Evolutionary conservation across 129 eudicot genomes (phyloP).

Genomic region (Logfia minima): DNA sequence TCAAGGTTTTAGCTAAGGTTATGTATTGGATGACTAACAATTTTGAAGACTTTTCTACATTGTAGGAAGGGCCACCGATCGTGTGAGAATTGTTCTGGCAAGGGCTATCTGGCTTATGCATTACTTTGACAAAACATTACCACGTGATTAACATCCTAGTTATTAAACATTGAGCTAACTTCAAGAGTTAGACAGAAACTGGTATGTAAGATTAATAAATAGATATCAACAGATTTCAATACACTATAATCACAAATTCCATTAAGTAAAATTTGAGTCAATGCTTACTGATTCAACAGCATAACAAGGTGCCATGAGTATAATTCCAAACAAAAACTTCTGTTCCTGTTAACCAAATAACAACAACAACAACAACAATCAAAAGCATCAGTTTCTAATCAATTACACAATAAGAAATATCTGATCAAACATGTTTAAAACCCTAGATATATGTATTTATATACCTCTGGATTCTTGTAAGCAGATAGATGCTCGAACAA

Average conservation of each 20-base stretch:
- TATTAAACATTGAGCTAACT: neutral
- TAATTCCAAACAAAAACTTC: slow-evolving; percentile 87
- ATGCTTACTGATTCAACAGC: slow-evolving; percentile 90
- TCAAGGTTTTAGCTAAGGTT: neutral
- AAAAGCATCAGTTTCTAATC: neutral
- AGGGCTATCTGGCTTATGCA: neutral
- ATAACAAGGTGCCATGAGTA: slow-evolving; percentile 96
- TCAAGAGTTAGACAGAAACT: neutral
- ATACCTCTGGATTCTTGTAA: slow-evolving; percentile 96
- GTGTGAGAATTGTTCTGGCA: neutral
- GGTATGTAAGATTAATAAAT: neutral
- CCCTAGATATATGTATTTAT: neutral
- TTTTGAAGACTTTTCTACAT: too few species aligned
- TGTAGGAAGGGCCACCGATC: neutral
- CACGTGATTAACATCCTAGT: neutral
- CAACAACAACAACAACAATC: slow-evolving; percentile 9
- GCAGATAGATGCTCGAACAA: slow-evolving; percentile 84
- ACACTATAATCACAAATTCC: neutral
- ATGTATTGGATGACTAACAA: neutral
- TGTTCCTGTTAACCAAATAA: slow-evolving; percentile 66
- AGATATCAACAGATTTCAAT: neutral
- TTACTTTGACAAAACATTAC: neutral
- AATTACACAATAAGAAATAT: neutral
- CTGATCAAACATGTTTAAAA: neutral
- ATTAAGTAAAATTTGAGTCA: neutral